A percentile compares a stretch with the other conserved stretches of the same genome.
Conservation (phyloP, 805 yeast genomes). For the Debaryomyces tyrocola region DNA sequence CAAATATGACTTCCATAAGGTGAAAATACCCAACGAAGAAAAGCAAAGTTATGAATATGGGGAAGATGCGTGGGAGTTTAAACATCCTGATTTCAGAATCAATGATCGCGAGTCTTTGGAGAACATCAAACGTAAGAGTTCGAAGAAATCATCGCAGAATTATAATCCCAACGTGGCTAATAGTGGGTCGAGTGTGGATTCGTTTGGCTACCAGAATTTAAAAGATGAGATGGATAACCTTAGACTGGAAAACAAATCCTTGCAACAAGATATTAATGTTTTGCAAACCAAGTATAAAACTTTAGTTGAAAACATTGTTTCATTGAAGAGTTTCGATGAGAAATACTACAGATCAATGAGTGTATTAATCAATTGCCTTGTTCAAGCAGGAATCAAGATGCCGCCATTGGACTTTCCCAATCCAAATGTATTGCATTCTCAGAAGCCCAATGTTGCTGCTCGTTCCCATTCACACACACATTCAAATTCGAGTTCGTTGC, state of each 20-base stretch:
- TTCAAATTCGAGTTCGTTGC: conserved; percentile 7
- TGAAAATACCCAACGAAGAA: conserved; percentile 69
- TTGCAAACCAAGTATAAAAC: conserved; percentile 62
- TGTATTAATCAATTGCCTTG: conserved; percentile 47
- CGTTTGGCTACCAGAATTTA: conserved; percentile 19
- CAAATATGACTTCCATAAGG: conserved; percentile 97
- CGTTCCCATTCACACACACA: conserved; percentile 5
- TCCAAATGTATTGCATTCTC: conserved; percentile 19
- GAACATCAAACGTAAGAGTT: conserved; percentile 76
- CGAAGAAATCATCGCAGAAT: conserved; percentile 36
- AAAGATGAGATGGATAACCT: conserved; percentile 33
- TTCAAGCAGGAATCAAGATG: conserved; percentile 63
- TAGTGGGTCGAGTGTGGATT: conserved; percentile 3
- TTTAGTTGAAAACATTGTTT: conserved; percentile 58
- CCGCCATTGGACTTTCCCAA: conserved; percentile 62
- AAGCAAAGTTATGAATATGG: conserved; percentile 56
- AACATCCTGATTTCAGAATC: conserved; percentile 82
- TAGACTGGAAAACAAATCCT: conserved; percentile 29
- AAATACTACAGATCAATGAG: conserved; percentile 54
- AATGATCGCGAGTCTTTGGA: conserved; percentile 80
- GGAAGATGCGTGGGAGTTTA: conserved; percentile 90
- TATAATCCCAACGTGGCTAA: background rate
- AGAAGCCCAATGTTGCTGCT: conserved; percentile 17
- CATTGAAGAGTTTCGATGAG: conserved; percentile 57
- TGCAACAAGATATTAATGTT: conserved; percentile 35